Base-by-base conservation (phyloP, 2,329 filamentous ascomycete genomes). In the Xylaria sp. region DNA sequence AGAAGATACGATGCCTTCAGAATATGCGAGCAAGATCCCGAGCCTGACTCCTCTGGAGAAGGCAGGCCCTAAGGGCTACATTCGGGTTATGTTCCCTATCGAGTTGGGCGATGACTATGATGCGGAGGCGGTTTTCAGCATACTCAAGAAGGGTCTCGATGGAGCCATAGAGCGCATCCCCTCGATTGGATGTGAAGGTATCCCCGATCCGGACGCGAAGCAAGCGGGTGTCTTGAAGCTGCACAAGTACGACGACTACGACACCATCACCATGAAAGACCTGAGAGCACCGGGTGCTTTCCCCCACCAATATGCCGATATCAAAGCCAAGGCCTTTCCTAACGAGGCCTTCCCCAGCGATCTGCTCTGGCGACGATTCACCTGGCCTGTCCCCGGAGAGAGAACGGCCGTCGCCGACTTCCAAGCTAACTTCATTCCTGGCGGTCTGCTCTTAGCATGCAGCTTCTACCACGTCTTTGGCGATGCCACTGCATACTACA, bases 11-110 rank as follows among this genome's bases (percentile, higher is more conserved):
- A 64, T 64, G 63, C 56, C 63, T 59, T 64, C 63, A 10, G 60
- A 59, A 5, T 59, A 63, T 50, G 63, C 60, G 34, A 63, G 52
- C 55, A 56, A 64, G 39, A 59, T 70, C 54, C 66, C 63, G 35
- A 59, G 58, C 59, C 66, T 65, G 39, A 71, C 68, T n/a, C 65
- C 64, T 47, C 59, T 70, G 58, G 72, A 75, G 64, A 72, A 71
- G 42, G 71, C 70, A 37, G 72, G 72, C 0, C 72, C 73, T 2
- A 73, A 73, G 52, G 71, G 69, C 13, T 74, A 70, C 54, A 65
- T 74, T 5, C 71, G 72, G 11, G 71, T 71, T 47, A 59, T 74
- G n/a, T 73, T 75, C 49, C 70, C 70, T 2, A 70, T 76, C 37
- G 70, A 73, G 52, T 65, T 76, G 1, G 52, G 62, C 5, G 67